Evolutionary conservation across 495 filamentous ascomycete genomes (phyloP).

Genomic region (Penicillium coprophilum): DNA sequence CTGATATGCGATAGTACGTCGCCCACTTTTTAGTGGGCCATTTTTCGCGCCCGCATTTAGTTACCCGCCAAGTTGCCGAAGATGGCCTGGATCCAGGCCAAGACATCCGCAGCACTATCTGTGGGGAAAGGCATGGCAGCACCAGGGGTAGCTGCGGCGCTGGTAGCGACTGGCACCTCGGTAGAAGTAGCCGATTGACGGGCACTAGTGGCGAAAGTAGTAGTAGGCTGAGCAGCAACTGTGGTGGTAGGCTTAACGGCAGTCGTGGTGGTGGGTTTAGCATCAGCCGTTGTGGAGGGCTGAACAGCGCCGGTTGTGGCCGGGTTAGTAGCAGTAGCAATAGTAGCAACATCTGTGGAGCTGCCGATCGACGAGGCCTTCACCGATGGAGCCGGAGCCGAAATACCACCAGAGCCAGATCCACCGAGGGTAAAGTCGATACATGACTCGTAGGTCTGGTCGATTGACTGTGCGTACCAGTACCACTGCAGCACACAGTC

Average conservation of each 20-base stretch:
- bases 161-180: neutral
- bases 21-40: neutral
- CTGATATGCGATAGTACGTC: neutral
- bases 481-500: slow-evolving; percentile 68
- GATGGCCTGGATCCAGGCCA: slow-evolving; percentile 7
- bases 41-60: neutral
- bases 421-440: slow-evolving; percentile 63
- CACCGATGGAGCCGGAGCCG: slow-evolving; percentile 16
- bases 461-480: slow-evolving; percentile 64
- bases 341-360: neutral
- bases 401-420: slow-evolving; percentile 22
- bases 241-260: neutral
- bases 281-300: neutral
- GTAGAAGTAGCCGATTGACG: slow-evolving; percentile 6
- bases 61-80: slow-evolving; percentile 6
- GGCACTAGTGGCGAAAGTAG: slow-evolving; percentile 8
- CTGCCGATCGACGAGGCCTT: neutral
- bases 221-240: neutral
- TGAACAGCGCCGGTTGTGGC: neutral
- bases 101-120: neutral
- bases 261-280: neutral
- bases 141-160: neutral
- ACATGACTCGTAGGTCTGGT: slow-evolving; percentile 74
- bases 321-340: neutral
- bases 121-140: slow-evolving; percentile 5